Percentiles rank a stretch among this genome's conserved stretches.
phyloP scores from a whole-genome alignment of 176 grass and related monocot species.

The Musa troglodytarum region DNA sequence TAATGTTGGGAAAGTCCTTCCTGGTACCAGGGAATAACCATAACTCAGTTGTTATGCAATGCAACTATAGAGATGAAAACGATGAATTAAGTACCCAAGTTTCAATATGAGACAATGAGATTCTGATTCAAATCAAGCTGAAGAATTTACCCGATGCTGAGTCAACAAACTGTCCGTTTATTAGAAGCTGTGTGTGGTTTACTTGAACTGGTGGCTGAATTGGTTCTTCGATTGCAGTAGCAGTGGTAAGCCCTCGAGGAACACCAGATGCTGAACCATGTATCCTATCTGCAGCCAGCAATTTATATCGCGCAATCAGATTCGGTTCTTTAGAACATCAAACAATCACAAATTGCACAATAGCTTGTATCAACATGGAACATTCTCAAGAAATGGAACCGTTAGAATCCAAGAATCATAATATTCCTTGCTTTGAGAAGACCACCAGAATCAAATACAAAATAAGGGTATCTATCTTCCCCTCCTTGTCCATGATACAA shows the following conservation, averaged over 20 bases:
- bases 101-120: too few relatives aligned
- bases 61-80: too few relatives aligned
- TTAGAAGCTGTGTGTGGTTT: conserved; percentile 67
- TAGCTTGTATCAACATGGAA: background rate
- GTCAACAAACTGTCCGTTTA: conserved; percentile 76
- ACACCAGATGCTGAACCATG: conserved; percentile 31
- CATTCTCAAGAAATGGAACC: background rate
- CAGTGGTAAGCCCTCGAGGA: conserved; percentile 36
- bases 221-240: conserved; percentile 35
- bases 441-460: too few relatives aligned
- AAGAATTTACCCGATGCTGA: conserved; percentile 55
- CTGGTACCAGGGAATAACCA: conserved; percentile 5
- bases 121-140: background rate
- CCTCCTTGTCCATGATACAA: too few relatives aligned
- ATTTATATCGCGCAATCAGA: background rate
- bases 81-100: too few relatives aligned
- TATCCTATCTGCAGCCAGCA: conserved; percentile 29
- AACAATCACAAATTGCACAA: too few relatives aligned
- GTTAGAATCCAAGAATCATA: background rate
- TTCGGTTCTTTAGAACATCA: background rate
- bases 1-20: conserved; percentile 62
- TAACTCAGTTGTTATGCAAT: background rate
- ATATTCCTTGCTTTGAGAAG: background rate
- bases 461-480: too few relatives aligned
- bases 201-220: conserved; percentile 63